Conservation (phyloP, 352 stramenopile genomes). For the Phytophthora agathidicida region DNA sequence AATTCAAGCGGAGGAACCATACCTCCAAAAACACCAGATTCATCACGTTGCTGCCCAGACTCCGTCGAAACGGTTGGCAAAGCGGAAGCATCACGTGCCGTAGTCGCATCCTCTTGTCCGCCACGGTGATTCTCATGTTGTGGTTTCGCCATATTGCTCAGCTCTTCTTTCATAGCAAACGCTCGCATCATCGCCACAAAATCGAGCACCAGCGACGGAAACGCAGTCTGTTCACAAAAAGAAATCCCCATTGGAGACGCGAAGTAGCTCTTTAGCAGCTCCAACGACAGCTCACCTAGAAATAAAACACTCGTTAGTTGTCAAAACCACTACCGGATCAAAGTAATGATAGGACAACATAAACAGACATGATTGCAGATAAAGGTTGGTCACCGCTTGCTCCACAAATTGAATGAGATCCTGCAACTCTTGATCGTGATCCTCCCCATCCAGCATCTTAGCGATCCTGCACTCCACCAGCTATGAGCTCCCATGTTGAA, state of each 20-base stretch:
- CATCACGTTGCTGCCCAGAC: neutral
- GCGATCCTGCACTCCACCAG: slow-evolving; percentile 42
- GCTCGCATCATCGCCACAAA: slow-evolving; percentile 63
- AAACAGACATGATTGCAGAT: slow-evolving; percentile 52
- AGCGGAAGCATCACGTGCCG: neutral
- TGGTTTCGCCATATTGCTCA: slow-evolving; percentile 29
- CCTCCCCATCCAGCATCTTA: slow-evolving; percentile 45
- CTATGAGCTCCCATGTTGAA: neutral
- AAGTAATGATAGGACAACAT: neutral
- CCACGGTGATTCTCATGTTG: neutral
- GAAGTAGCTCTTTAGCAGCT: slow-evolving; percentile 62
- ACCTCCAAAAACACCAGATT: slow-evolving; percentile 1
- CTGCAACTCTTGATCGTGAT: slow-evolving; percentile 42
- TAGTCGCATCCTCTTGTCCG: neutral
- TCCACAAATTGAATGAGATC: slow-evolving; percentile 54
- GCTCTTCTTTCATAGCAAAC: slow-evolving; percentile 52
- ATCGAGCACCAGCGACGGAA: slow-evolving; percentile 72
- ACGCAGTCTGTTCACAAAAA: slow-evolving; percentile 74
- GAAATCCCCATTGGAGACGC: slow-evolving; percentile 37
- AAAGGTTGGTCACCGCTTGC: slow-evolving; percentile 45
- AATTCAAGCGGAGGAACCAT: slow-evolving; percentile 51
- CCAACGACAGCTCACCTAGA: slow-evolving; percentile 42
- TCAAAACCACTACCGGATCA: neutral
- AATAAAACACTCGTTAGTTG: neutral
- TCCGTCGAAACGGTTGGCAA: neutral